Evolutionary conservation across 495 filamentous ascomycete genomes (phyloP).

Genomic region (Jackrogersella multiformis): DNA sequence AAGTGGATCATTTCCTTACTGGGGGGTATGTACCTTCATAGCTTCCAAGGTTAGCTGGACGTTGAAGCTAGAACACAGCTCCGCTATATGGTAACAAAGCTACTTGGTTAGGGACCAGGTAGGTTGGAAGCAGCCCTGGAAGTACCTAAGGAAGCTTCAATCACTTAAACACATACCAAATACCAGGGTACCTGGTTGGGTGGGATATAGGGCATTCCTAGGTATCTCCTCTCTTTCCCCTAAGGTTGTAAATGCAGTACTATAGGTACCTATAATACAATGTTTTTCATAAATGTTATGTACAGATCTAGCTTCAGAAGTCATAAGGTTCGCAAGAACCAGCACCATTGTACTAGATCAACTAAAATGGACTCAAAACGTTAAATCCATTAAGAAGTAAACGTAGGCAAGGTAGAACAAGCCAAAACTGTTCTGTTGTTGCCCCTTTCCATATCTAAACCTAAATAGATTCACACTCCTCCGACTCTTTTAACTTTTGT

Average conservation of each 20-base stretch:
- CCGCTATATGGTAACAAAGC: too few relatives aligned
- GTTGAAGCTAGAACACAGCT: too few relatives aligned
- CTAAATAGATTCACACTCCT: background rate
- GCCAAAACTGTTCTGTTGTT: background rate
- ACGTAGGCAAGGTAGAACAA: background rate
- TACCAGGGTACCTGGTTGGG: too few relatives aligned
- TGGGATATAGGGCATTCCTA: too few relatives aligned
- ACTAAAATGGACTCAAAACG: background rate
- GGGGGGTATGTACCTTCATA: conserved; percentile 14
- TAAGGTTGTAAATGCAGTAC: too few relatives aligned
- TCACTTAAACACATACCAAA: too few relatives aligned
- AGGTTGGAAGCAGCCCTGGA: too few relatives aligned
- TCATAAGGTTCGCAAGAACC: background rate
- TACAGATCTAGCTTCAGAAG: background rate
- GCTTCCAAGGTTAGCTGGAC: conserved; percentile 12
- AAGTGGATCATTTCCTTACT: conserved; percentile 15
- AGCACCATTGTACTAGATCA: background rate
- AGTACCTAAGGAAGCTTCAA: conserved; percentile 10
- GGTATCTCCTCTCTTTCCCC: too few relatives aligned
- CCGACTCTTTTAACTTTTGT: background rate
- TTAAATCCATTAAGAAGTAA: background rate
- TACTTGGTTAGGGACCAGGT: too few relatives aligned
- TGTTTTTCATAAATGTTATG: background rate
- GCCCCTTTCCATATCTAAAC: background rate
- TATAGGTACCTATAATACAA: background rate